Base-by-base conservation (phyloP, 1,284 basidiomycete species). In the Cryptococcus jaspeensis region DNA sequence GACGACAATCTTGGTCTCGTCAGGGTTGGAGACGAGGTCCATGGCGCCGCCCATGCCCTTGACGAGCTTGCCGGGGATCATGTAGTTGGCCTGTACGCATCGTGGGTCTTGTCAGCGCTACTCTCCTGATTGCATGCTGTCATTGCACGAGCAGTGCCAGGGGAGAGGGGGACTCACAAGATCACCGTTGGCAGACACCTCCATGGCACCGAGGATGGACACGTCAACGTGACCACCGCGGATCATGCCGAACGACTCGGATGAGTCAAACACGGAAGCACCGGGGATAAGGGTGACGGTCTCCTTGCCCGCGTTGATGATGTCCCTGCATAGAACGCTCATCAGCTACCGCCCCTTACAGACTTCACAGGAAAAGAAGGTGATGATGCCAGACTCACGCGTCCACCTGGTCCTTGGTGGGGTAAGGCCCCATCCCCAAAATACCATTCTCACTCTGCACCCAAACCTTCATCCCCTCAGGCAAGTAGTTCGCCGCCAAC, bases 231-330 rank as follows among this genome's bases (percentile, higher is more conserved):
- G 94, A 11, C 94, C 95, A 56, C 92, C 93, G 55, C 93, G 87
- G 78, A 96, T 94, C 91, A 96, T 96, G 38, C 89, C 89, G 71
- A 97, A 98, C 16, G 70, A 73, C 61, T 78, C 76, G 39, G 71
- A 70, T 20, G 74, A 76, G 59, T 78, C 94, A 71, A 98, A 98
- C 2, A 93, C 82, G 5, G 92, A 87, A 18, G 93, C 92, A 49
- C 95, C 94, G 43, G 94, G 92, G 22, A 96, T 81, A 7, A 97
- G 82, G 4, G 92, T 95, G 55, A 92, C 85, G 5, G 94, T 96
- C 79, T 98, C 93, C 77, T 98, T 98, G 40, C 94, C 94, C 46
- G 94, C 95, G 71, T 95, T 95, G 71, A 95, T 90, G 62, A 94
- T 84, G 71, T 95, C 92, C 47, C 89, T 90, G 52, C 12, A n/a